Percentiles rank a stretch among this genome's conserved stretches.
Evolutionary conservation across 202 grass and related monocot genomes (phyloP).

Genomic region (Setaria viridis): DNA sequence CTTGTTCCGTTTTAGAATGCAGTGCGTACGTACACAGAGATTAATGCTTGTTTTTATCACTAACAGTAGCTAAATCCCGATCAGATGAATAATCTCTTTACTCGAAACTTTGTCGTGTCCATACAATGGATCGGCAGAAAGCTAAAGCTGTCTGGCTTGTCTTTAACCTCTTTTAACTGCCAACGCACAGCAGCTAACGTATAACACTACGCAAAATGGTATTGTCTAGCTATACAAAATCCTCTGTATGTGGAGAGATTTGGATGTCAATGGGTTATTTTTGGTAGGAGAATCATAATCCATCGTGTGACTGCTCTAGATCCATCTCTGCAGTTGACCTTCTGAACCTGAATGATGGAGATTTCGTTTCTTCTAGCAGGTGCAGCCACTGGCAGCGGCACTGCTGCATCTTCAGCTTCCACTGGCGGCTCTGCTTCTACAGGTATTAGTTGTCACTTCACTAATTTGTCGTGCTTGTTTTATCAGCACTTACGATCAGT

Average conservation of each 20-base stretch:
- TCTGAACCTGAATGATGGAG: background rate
- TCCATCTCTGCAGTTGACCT: background rate
- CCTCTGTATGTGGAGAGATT: background rate
- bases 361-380: conserved; percentile 21
- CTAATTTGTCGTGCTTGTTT: background rate
- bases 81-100: background rate
- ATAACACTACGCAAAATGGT: background rate
- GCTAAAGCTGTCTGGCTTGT: background rate
- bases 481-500: background rate
- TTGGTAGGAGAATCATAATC: background rate
- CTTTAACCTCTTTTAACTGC: background rate
- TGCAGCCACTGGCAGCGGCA: background rate
- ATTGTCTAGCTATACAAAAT: background rate
- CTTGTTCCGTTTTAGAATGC: background rate
- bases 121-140: background rate
- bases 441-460: conserved; percentile 11
- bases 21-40: background rate
- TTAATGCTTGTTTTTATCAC: background rate
- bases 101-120: conserved; percentile 32
- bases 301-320: background rate
- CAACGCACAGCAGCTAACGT: background rate
- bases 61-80: background rate
- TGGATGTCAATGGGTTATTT: background rate
- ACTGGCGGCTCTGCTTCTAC: conserved; percentile 42
- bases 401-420: conserved; percentile 51